Percentiles rank a stretch among this genome's conserved stretches.
Evolutionary conservation across 148 eudicot genomes (phyloP).

Genomic region (Vaccinium myrtillus): DNA sequence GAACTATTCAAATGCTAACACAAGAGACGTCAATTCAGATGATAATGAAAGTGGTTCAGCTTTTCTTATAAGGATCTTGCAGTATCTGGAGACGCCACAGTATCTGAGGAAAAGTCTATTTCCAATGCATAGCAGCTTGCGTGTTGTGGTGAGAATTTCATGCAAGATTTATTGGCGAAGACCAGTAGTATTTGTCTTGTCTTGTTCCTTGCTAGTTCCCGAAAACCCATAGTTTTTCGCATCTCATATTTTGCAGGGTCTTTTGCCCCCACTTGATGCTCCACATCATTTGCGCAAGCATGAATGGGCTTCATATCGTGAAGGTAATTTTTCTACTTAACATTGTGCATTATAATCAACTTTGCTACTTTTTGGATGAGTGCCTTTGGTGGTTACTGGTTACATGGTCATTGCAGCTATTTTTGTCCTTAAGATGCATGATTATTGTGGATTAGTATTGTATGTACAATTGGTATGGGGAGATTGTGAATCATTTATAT

Average conservation of each 20-base stretch:
- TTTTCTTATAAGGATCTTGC: slow-evolving; percentile 75
- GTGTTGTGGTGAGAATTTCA: slow-evolving; percentile 65
- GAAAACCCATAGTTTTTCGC: neutral
- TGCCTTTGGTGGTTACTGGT: neutral
- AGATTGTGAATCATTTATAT: neutral
- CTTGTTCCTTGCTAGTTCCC: neutral
- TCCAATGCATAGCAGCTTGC: slow-evolving; percentile 67
- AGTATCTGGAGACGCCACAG: slow-evolving; percentile 93
- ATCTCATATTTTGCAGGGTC: slow-evolving; percentile 50
- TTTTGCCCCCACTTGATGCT: slow-evolving; percentile 97
- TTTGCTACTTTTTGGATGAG: neutral
- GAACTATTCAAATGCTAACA: slow-evolving; percentile 37
- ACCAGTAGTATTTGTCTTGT: neutral
- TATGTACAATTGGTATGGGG: neutral
- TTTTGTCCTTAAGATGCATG: neutral
- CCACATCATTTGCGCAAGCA: slow-evolving; percentile 98
- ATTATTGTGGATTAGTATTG: neutral
- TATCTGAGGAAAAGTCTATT: slow-evolving; percentile 76
- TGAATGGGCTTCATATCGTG: slow-evolving; percentile 95
- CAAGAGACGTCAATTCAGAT: slow-evolving; percentile 33
- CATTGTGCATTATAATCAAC: neutral
- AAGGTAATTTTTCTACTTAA: slow-evolving; percentile 47
- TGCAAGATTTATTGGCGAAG: neutral
- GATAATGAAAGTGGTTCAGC: slow-evolving; percentile 74
- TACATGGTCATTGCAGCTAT: neutral